A percentile compares a stretch with the other conserved stretches of the same genome.
These are phyloP conservation scores for Chaetomiaceae sp. DNA, from an alignment of 2,329 filamentous ascomycete species.

Conservation along the genomic window DNA sequence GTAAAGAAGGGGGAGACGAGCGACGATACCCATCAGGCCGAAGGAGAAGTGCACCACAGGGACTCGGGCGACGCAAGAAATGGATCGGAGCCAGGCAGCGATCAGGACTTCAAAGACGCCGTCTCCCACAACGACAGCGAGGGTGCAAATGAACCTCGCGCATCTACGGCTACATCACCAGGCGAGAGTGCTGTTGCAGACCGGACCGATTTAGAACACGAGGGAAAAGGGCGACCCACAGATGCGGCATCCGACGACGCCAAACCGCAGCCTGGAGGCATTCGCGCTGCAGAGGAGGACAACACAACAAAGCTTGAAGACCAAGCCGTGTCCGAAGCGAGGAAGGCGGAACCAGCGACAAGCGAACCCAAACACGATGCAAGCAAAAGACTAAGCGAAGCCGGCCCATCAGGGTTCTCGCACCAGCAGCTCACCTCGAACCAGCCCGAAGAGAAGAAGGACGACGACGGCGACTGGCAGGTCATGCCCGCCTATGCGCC, in stretches of 20 bases:
- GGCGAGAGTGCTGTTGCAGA: not conserved
- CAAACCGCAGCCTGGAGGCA: not conserved
- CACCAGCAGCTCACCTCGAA: conserved; percentile 71
- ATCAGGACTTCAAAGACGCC: conserved; percentile 30
- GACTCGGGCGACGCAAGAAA: conserved; percentile 6
- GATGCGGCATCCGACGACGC: not conserved
- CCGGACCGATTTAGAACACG: not conserved
- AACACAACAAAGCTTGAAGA: conserved; percentile 24
- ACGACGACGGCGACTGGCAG: conserved; percentile 77
- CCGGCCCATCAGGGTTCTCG: conserved; percentile 76
- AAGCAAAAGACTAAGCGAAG: conserved; percentile 31
- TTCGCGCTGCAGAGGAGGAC: not conserved
- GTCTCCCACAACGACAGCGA: conserved; percentile 14
- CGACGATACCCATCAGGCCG: not conserved
- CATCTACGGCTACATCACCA: not conserved
- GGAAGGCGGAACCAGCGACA: conserved; percentile 23
- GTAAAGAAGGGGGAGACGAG: not conserved
- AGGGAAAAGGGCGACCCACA: not conserved
- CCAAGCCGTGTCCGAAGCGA: conserved; percentile 22
- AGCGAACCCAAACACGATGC: conserved; percentile 35
- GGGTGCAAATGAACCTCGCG: not conserved
- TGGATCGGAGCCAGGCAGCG: conserved; percentile 26
- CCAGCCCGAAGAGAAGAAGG: conserved; percentile 48
- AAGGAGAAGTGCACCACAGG: not conserved
- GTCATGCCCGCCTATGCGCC: conserved; percentile 89